phyloP scores from a whole-genome alignment of 371 early-diverging fungal species.

The Apophysomyces variabilis region DNA sequence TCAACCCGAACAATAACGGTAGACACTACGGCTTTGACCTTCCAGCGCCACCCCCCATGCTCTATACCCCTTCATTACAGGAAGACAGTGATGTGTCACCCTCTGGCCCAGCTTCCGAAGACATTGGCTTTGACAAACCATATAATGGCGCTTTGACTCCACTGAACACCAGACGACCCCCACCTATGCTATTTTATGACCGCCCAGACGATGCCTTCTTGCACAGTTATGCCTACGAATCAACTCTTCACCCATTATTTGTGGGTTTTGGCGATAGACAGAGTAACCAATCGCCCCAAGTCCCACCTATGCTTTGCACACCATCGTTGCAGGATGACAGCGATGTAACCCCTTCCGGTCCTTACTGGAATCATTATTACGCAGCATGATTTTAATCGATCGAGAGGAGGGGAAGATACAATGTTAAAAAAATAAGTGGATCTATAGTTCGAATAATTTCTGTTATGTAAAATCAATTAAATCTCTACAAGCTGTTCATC shows the following conservation, averaged over 20 bases:
- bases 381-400: neutral
- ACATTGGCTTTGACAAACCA: constrained; percentile 8
- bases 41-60: constrained; percentile 1
- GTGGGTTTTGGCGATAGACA: neutral
- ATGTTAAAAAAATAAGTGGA: no score
- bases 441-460: no score
- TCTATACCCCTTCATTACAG: constrained; percentile 11
- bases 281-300: neutral
- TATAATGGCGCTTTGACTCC: neutral
- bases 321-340: neutral
- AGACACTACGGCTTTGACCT: constrained; percentile 6
- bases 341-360: neutral
- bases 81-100: constrained; percentile 18
- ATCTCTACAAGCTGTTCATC: no score
- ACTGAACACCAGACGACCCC: neutral
- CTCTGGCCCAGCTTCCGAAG: constrained; percentile 17
- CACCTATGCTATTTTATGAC: neutral
- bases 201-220: neutral
- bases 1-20: neutral
- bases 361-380: neutral
- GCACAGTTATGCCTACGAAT: neutral
- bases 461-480: no score
- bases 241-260: neutral
- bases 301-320: neutral
- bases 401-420: no score